Base-by-base conservation (phyloP, 371 early-diverging fungal genomes). In the Globomyces sp. region DNA sequence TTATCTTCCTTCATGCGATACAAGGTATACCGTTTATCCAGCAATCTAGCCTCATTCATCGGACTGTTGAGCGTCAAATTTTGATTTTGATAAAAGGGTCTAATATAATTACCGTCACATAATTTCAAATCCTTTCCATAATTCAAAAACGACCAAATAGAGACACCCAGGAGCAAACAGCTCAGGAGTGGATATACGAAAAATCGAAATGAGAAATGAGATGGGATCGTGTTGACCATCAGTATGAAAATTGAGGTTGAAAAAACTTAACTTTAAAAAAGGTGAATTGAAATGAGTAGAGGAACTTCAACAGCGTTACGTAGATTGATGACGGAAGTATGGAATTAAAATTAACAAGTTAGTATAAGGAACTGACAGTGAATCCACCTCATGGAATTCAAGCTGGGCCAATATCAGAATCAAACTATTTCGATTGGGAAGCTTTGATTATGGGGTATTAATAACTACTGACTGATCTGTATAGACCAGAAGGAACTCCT, bases 351-450 rank as follows among this genome's bases (percentile, higher is more conserved):
- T 24, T 24, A 24, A 24, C 24, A 24, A 24, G 24, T 24, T 24
- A 24, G 24, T 98, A 98, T 77, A 87, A 85, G 80, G 98, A 98
- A 73, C 77, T 98, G 64, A 94, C 94, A 1, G 68, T 93, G 57
- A 91, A 97, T 76, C 86, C 98, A 8, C 98, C 98, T 1, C 96
- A 98, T 64, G 98, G 97, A 55, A 95, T 98, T 64, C 92, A 90
- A 58, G 97, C 98, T 34, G 98, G 97, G n/a, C 96, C 97, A 9
- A 75, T 92, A 61, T 77, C 84, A 44, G 98, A 98, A 77, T 88
- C 91, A 70, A 90, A 95, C 85, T 92, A 93, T 76, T 96, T 95
- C 71, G 89, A 87, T 66, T 98, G 99, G 99, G 97, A 97, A 72
- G 97, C 96, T 0, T 80, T 95, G 44, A 93, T 96, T 66, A 86